Base-by-base conservation (phyloP, 257 asterid species). In the Przewalskia tangutica region DNA sequence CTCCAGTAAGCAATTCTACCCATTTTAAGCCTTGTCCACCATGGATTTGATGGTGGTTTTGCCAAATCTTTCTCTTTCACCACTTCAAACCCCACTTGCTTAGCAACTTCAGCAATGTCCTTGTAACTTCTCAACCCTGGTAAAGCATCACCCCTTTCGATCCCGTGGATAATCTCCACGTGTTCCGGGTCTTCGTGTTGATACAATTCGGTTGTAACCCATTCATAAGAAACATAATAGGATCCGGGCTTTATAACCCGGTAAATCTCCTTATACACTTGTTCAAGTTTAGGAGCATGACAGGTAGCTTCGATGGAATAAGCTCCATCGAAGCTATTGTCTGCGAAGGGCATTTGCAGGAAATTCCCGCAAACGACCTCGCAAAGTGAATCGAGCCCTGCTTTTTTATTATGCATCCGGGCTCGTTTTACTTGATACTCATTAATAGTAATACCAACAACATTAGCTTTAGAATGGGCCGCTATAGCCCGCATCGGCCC, bases 401-500 rank as follows among this genome's bases (percentile, higher is more conserved):
- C 96, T 80, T 93, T 93, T 59, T 85, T 93, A 86, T 93, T 93
- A 84, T 93, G 97, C 68, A 86, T 42, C 40, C 90, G 81, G 14
- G 97, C 93, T 34, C 97, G 86, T 0, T 88, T 87, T 67, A 93
- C 97, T 83, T 93, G 97, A 77, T 93, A 93, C 90, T 93, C 97
- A 40, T 93, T 93, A 4, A 93, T 93, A 8, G 97, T 91, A 66
- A 93, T 93, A 0, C 97, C 97, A 20, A 93, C 97, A 0, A 93
- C 97, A 17, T 90, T 90, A 0, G 97, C 94, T 0, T 92, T 91
- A 7, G 97, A 93, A 46, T 93, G 97, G 13, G 94, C 90, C 32
- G 97, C 97, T 38, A 93, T 93, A 1, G 97, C 97, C 4, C 97
- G 92, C 95, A 93, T 93, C 88, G 95, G 97, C 20, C 97, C 97